phyloP scores from a whole-genome alignment of 2,329 filamentous ascomycete genomes.

The Diplocarpon rosae region DNA sequence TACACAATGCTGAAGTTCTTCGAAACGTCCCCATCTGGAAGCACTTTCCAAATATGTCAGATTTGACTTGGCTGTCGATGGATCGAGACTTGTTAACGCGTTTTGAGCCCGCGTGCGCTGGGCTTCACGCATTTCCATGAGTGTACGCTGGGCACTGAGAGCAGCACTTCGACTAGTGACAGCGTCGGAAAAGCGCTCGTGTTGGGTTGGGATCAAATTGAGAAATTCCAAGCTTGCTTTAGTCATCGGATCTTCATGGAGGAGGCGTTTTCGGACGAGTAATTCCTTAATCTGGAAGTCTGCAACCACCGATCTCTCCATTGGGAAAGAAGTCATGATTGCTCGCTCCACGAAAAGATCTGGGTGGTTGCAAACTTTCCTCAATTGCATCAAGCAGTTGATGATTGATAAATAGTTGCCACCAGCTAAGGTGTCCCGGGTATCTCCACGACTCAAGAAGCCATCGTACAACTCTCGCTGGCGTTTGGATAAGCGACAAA shows the following conservation, averaged over 20 bases:
- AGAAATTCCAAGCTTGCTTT: constrained; percentile 64
- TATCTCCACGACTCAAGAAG: constrained; percentile 84
- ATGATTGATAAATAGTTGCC: constrained; percentile 98
- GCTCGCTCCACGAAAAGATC: constrained; percentile 93
- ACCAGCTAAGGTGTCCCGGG: constrained; percentile 75
- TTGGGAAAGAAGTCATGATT: constrained; percentile 93
- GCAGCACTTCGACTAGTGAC: constrained; percentile 46
- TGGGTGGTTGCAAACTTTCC: constrained; percentile 97
- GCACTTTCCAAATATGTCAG: constrained; percentile 63
- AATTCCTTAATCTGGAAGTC: constrained; percentile 65
- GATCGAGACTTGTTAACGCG: constrained; percentile 45
- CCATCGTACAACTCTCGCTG: constrained; percentile 95
- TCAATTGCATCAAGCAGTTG: constrained; percentile 93
- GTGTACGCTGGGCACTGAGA: constrained; percentile 56
- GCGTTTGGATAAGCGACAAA: constrained; percentile 88
- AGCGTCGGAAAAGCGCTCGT: constrained; percentile 52
- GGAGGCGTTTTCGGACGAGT: constrained; percentile 54
- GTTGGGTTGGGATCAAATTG: constrained; percentile 62
- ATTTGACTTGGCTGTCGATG: constrained; percentile 56
- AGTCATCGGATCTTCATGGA: constrained; percentile 50
- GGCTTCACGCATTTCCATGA: constrained; percentile 61
- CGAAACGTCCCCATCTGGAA: constrained; percentile 57
- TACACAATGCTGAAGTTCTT: constrained; percentile 70
- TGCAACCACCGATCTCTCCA: constrained; percentile 66
- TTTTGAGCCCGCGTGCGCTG: constrained; percentile 53